Base-by-base conservation (phyloP, 176 grass and related monocot species). In the Avena atlantica region DNA sequence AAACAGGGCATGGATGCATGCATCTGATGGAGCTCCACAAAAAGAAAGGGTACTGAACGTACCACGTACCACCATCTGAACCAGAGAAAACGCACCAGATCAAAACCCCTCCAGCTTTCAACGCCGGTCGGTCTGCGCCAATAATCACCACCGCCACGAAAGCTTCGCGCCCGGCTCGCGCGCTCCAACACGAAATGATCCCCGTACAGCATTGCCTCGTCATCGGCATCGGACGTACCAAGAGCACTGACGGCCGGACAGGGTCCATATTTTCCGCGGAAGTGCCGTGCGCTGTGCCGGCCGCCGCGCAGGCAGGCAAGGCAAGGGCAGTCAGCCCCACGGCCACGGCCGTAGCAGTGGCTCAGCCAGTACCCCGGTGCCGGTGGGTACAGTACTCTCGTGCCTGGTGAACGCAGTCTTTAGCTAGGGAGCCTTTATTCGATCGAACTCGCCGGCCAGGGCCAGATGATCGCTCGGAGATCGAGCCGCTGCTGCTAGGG, bases 341-440 rank as follows among this genome's bases (percentile, higher is more conserved):
- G 47, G 70, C 65, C 12, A 58, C 77, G 47, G 70, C 44, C 9
- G 31, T 34, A 63, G 79, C 78, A 56, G 78, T 80, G 78, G 78
- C 70, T 17, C 70, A 60, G 52, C 58, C 31, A 59, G 62, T n/a
- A n/a, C 20, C 29, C n/a, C 21, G 10, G 31, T 34, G 3, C 31
- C 31, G 31, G 31, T 34, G 31, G 31, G 31, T 27, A 72, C 52
- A 66, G 64, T 13, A 66, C 25, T 67, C 19, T 9, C n/a, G 8
- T 23, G 25, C 25, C 25, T 25, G 40, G 40, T 42, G 31, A 34
- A 34, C 3, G n/a, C 58, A 60, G 20, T n/a, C 6, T 48, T 8
- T 7, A 58, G 56, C 17, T 6, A 17, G 17, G 17, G 79, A 19
- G 47, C 5, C 24, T 17, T 14, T 70, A 19, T 21, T 12, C 53